Percentiles rank a stretch among this genome's conserved stretches.
Evolutionary conservation across 441 rosid species (phyloP).

Genomic region (Daphne laureola): DNA sequence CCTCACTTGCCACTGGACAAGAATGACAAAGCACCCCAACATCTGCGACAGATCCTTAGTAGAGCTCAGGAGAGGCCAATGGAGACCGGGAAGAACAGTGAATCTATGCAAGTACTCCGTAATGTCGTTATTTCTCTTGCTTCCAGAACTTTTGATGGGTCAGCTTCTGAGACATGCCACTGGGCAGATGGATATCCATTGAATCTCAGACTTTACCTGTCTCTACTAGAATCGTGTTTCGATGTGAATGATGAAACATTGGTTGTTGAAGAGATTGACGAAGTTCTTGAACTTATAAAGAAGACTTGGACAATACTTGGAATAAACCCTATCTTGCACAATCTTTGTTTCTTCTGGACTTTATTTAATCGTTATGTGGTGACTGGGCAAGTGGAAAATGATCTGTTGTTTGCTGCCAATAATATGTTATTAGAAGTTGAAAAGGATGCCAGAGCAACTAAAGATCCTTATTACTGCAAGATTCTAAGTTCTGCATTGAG

Average conservation of each 20-base stretch:
- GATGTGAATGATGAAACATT: slow-evolving; percentile 50
- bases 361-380: slow-evolving; percentile 47
- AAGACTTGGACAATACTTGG: slow-evolving; percentile 66
- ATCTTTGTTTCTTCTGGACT: slow-evolving; percentile 60
- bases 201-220: slow-evolving; percentile 47
- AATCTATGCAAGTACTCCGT: slow-evolving; percentile 40
- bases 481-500: slow-evolving; percentile 36
- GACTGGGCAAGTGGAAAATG: slow-evolving; percentile 54
- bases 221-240: slow-evolving; percentile 57
- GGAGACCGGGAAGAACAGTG: slow-evolving; percentile 43
- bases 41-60: slow-evolving; percentile 35
- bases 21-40: slow-evolving; percentile 27
- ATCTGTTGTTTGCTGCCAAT: slow-evolving; percentile 56
- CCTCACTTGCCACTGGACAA: slow-evolving; percentile 42
- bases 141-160: slow-evolving; percentile 32
- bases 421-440: slow-evolving; percentile 48
- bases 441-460: slow-evolving; percentile 32
- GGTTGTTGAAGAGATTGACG: slow-evolving; percentile 62
- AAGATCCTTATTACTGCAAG: slow-evolving; percentile 32
- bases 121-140: slow-evolving; percentile 50
- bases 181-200: slow-evolving; percentile 72
- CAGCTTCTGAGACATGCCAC: slow-evolving; percentile 43
- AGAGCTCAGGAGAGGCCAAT: slow-evolving; percentile 36
- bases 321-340: slow-evolving; percentile 48
- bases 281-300: slow-evolving; percentile 56